These are phyloP conservation scores for Colletotrichum sp. DNA, from an alignment of 2,329 filamentous ascomycete species.

Conservation along the genomic window DNA sequence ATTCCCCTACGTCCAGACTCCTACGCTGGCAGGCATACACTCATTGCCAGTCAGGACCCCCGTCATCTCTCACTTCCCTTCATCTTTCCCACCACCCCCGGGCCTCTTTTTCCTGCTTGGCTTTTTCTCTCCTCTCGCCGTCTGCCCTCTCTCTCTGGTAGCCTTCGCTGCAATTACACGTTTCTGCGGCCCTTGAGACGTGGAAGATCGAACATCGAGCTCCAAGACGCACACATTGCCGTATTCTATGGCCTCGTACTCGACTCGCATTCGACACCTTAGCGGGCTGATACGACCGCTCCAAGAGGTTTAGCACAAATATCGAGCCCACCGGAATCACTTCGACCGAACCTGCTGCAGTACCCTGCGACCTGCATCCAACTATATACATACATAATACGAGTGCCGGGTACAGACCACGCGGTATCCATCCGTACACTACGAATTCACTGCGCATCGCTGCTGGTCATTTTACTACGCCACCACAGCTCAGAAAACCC, in stretches of 20 bases:
- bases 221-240: not conserved
- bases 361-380: constrained; percentile 7
- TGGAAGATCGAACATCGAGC: not conserved
- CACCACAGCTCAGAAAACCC: not conserved
- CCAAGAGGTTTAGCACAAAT: not conserved
- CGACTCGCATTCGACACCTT: not conserved
- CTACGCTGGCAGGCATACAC: not conserved
- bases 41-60: not conserved
- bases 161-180: not conserved
- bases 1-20: not conserved
- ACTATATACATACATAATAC: not conserved
- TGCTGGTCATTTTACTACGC: not conserved
- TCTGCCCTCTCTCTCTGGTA: not conserved
- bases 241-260: not conserved
- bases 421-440: not conserved
- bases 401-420: constrained; percentile 1
- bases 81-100: constrained; percentile 3
- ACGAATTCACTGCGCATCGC: not conserved
- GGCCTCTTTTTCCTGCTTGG: not conserved
- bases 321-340: not conserved
- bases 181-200: not conserved
- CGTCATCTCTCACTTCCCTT: not conserved
- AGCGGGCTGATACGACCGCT: not conserved
- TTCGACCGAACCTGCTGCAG: constrained; percentile 4
- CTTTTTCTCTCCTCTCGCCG: not conserved